Evolutionary conservation across 345 rosid genomes (phyloP).

Genomic region (Camelina hispida): DNA sequence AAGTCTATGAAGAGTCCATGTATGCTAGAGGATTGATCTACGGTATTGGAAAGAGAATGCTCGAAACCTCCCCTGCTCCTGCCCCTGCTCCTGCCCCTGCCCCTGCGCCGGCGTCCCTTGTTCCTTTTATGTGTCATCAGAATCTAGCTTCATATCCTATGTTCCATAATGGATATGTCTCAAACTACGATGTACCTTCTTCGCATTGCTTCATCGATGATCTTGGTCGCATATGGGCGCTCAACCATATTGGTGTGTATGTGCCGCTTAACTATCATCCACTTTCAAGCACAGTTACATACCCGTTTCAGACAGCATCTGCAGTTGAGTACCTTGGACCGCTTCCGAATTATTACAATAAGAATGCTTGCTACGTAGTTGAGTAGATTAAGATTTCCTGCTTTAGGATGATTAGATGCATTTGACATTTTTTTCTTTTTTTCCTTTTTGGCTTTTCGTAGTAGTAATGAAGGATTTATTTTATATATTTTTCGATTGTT

Average conservation of each 20-base stretch:
- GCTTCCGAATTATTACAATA: conserved; percentile 21
- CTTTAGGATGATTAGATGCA: conserved; percentile 33
- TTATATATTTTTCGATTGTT: conserved; percentile 30
- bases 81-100: background rate
- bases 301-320: conserved; percentile 27
- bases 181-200: conserved; percentile 23
- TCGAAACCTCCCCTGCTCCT: background rate
- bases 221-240: too few species aligned
- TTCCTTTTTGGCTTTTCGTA: conserved; percentile 18
- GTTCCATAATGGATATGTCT: conserved; percentile 19
- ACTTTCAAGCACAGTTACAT: conserved; percentile 13
- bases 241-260: conserved; percentile 17
- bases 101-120: background rate
- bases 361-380: conserved; percentile 14
- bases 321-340: conserved; percentile 29
- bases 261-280: conserved; percentile 9
- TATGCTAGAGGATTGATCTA: conserved; percentile 40
- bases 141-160: conserved; percentile 33
- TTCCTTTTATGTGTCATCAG: conserved; percentile 23
- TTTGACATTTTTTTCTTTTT: background rate
- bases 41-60: conserved; percentile 28
- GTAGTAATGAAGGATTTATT: conserved; percentile 13
- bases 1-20: conserved; percentile 16
- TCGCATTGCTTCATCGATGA: too few species aligned
- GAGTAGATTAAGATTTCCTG: conserved; percentile 25